Percentiles rank a stretch among this genome's conserved stretches.
These are phyloP conservation scores for Cladorrhinum sp. DNA, from an alignment of 2,329 filamentous ascomycete genomes.

Conservation along the genomic window DNA sequence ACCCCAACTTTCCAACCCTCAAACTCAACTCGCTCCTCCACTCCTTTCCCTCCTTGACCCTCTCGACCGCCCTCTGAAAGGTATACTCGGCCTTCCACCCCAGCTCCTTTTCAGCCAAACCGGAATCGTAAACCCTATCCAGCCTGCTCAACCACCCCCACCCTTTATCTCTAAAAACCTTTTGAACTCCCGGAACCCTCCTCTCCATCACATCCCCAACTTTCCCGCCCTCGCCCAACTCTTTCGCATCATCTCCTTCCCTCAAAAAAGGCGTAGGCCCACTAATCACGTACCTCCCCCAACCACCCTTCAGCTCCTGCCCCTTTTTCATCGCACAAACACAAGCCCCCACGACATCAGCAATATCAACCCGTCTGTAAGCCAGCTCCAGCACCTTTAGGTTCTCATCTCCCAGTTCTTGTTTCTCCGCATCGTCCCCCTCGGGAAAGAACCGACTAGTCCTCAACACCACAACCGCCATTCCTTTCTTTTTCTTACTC, in stretches of 20 bases:
- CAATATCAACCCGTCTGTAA: slow-evolving; percentile 43
- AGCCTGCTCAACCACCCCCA: slow-evolving; percentile 40
- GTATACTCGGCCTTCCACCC: slow-evolving; percentile 44
- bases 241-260: slow-evolving; percentile 33
- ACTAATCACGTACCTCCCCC: slow-evolving; percentile 43
- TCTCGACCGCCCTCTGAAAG: slow-evolving; percentile 36
- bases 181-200: slow-evolving; percentile 29
- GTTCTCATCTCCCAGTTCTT: slow-evolving; percentile 37
- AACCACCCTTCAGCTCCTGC: slow-evolving; percentile 27
- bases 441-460: slow-evolving; percentile 50
- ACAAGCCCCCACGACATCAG: slow-evolving; percentile 42
- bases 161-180: slow-evolving; percentile 24
- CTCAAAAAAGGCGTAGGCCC: slow-evolving; percentile 41
- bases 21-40: slow-evolving; percentile 40
- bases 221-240: slow-evolving; percentile 35
- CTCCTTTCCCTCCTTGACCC: slow-evolving; percentile 34
- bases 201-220: slow-evolving; percentile 28
- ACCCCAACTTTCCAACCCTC: slow-evolving; percentile 43
- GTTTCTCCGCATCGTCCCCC: slow-evolving; percentile 43
- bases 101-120: slow-evolving; percentile 40
- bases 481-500: slow-evolving; percentile 1
- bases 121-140: slow-evolving; percentile 46
- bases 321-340: slow-evolving; percentile 38
- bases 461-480: slow-evolving; percentile 45
- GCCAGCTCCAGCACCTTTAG: slow-evolving; percentile 48